Evolutionary conservation across 108 stramenopile genomes (phyloP), one percentile per base, ranked within the genome.

Genomic region (Cyclotella kingstonii): DNA sequence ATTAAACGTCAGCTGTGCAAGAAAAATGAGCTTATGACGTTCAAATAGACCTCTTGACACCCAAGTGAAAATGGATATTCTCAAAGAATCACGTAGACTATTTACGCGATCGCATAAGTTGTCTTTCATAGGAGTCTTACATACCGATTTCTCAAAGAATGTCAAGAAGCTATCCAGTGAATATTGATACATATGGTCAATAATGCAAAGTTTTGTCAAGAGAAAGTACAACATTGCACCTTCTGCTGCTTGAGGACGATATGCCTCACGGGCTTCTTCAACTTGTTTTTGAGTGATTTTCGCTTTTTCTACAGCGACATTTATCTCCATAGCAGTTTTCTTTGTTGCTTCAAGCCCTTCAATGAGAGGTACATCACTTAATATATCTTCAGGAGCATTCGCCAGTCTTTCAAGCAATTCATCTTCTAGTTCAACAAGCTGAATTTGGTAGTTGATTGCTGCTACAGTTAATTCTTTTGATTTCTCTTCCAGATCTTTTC

Each of bases 201-300:
- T 91, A 53, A 78, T 45, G 52, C 73, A 87, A 33, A 95, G 78
- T 51, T 91, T 86, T 0, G 94, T 95, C 29, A 95, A 78, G 44
- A 94, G 77, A 81, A 95, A 94, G 75, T 95, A 95, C 7, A 95
- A 78, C 94, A 95, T 95, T n/a, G 94, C 93, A 15, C 92, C 94
- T 59, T 95, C 94, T 1, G 88, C 67, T 21, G 94, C 94, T 58
- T 91, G 89, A 10, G 81, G 81, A 3, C 93, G 70, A 81, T 94
- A 95, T 35, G 77, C 58, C 65, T 95, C 92, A 30, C 94, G 82
- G 9, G 91, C 91, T 55, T 79, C 54, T 58, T 84, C 83, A 45
- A 95, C 92, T 41, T 89, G 84, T 19, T 65, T 66, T 63, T 91
- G 78, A 2, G 91, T 90, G 30, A 81, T 74, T 66, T 86, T 80